Evolutionary conservation across 2,329 filamentous ascomycete genomes (phyloP).

Genomic region (Fusarium pseudoanthophilum): DNA sequence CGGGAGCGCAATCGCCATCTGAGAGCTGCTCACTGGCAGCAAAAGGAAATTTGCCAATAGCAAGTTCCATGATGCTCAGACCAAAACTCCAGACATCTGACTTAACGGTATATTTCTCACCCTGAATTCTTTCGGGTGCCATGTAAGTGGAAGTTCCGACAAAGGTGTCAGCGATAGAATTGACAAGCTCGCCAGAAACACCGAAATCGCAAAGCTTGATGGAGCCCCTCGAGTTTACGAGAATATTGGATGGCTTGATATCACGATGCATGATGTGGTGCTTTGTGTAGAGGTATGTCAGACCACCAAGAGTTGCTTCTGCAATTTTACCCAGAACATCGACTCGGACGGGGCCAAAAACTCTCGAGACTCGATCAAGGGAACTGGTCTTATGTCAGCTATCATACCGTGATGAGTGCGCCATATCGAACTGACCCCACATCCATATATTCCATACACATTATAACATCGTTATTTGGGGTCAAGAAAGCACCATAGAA

Average conservation of each 20-base stretch:
- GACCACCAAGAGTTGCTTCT: constrained; percentile 90
- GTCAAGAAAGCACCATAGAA: constrained; percentile 99
- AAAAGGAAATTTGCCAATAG: constrained; percentile 97
- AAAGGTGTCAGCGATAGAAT: constrained; percentile 97
- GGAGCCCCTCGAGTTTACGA: constrained; percentile 91
- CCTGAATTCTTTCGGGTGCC: constrained; percentile 97
- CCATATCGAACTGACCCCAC: constrained; percentile 76
- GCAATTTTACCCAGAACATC: constrained; percentile 98
- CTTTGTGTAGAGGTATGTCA: constrained; percentile 94
- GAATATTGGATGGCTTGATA: constrained; percentile 97
- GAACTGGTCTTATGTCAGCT: constrained; percentile 66
- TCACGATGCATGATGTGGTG: constrained; percentile 99
- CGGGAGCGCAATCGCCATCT: constrained; percentile 83
- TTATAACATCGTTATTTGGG: constrained; percentile 95
- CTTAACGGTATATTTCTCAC: constrained; percentile 96
- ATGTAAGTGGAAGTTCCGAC: constrained; percentile 99
- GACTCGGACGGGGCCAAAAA: constrained; percentile 93
- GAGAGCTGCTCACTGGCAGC: constrained; percentile 75
- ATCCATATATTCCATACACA: constrained; percentile 99
- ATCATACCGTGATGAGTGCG: too few species aligned
- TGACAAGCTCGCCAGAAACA: constrained; percentile 97
- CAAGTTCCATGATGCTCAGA: constrained; percentile 93
- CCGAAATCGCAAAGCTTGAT: constrained; percentile 99
- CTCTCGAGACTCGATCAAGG: constrained; percentile 91
- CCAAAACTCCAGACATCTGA: constrained; percentile 99